A percentile compares a stretch with the other conserved stretches of the same genome.
phyloP scores from a whole-genome alignment of 2,329 filamentous ascomycete species.

The Stemphylium beticola region DNA sequence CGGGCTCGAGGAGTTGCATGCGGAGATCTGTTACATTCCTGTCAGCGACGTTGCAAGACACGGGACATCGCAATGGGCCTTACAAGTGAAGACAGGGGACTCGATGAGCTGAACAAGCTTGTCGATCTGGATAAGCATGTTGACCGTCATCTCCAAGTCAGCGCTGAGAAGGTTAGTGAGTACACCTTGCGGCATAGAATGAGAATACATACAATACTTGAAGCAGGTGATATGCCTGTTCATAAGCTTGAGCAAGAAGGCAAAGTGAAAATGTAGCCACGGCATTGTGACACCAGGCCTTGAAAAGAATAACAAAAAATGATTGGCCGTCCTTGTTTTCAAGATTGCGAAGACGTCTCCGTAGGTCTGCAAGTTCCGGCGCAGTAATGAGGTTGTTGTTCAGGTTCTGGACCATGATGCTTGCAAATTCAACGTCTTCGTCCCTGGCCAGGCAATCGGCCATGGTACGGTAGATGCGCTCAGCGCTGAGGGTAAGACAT shows the following conservation, averaged over 20 bases:
- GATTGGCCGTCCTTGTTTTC: constrained; percentile 95
- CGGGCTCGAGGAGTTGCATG: constrained; percentile 91
- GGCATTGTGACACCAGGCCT: constrained; percentile 98
- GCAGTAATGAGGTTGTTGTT: constrained; percentile 99
- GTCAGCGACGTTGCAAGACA: constrained; percentile 19
- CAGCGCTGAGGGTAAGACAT: constrained; percentile 89
- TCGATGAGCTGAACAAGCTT: constrained; percentile 97
- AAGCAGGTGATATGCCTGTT: constrained; percentile 94
- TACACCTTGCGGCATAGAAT: neutral
- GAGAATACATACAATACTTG: constrained; percentile 79
- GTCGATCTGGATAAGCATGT: constrained; percentile 98
- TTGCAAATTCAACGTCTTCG: constrained; percentile 97
- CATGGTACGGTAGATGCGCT: constrained; percentile 92
- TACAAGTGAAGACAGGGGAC: constrained; percentile 96
- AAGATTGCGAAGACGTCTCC: constrained; percentile 86
- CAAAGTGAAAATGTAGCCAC: constrained; percentile 97
- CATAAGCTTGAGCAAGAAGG: constrained; percentile 93
- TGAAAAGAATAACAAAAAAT: constrained; percentile 92
- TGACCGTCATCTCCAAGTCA: constrained; percentile 98
- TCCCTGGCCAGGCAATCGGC: constrained; percentile 98
- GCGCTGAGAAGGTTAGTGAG: constrained; percentile 64
- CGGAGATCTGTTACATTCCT: constrained; percentile 71
- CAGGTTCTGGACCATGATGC: constrained; percentile 98
- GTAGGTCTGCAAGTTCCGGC: constrained; percentile 87
- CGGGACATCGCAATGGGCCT: constrained; percentile 38